Percentiles rank a stretch among this genome's conserved stretches.
These are phyloP conservation scores for Hypoxylon perforatum DNA, from an alignment of 495 filamentous ascomycete species.

Conservation along the genomic window DNA sequence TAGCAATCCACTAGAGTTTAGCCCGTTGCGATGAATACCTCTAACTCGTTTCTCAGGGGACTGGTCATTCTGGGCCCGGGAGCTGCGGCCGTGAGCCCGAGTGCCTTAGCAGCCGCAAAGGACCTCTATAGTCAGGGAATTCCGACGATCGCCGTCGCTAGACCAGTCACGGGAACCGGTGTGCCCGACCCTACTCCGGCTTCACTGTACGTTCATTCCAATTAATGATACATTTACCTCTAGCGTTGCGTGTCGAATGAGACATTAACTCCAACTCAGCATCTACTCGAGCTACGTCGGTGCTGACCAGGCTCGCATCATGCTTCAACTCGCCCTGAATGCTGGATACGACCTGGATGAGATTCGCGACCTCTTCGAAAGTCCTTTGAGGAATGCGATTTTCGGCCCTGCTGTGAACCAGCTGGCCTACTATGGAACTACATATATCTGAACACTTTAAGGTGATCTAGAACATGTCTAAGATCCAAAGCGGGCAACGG, in stretches of 20 bases:
- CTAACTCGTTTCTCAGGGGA: slow-evolving; percentile 18
- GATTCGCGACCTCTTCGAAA: slow-evolving; percentile 39
- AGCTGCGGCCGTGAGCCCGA: slow-evolving; percentile 33
- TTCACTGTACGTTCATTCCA: slow-evolving; percentile 39
- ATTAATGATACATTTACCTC: too few species aligned
- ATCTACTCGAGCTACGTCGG: slow-evolving; percentile 45
- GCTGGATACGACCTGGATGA: slow-evolving; percentile 39
- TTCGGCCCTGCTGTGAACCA: slow-evolving; percentile 21
- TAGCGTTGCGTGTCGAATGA: background rate
- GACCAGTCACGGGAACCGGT: slow-evolving; percentile 51
- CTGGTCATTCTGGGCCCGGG: slow-evolving; percentile 39
- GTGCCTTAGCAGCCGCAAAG: slow-evolving; percentile 18
- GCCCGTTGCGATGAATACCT: background rate
- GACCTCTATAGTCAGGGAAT: slow-evolving; percentile 35
- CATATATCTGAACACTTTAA: background rate
- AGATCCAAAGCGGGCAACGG: too few species aligned
- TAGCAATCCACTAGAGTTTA: background rate
- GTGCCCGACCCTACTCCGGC: slow-evolving; percentile 52
- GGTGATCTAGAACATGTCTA: background rate
- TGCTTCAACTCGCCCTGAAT: slow-evolving; percentile 49
- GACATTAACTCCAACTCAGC: slow-evolving; percentile 7
- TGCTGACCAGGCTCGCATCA: slow-evolving; percentile 46
- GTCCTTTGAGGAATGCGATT: slow-evolving; percentile 34
- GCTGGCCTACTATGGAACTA: slow-evolving; percentile 3
- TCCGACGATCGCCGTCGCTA: slow-evolving; percentile 47